Conservation (phyloP, 768 basidiomycete genomes). For the Lentinula lateritia region DNA sequence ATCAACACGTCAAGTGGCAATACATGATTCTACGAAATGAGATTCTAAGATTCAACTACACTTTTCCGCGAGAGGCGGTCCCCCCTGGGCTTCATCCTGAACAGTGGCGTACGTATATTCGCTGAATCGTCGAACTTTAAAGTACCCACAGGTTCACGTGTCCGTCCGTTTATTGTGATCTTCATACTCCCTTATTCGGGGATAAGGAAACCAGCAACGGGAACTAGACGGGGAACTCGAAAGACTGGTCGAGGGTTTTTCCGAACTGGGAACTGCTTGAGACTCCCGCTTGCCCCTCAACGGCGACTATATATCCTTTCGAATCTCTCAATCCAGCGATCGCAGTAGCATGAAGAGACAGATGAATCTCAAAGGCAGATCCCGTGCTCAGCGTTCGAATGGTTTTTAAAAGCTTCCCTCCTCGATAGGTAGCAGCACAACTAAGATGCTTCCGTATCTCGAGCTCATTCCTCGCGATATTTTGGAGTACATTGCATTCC, state of each 20-base stretch:
- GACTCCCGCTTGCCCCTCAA: neutral
- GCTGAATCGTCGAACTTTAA: neutral
- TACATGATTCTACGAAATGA: neutral
- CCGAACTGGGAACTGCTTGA: neutral
- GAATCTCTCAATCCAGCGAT: constrained; percentile 2
- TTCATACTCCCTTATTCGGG: constrained; percentile 1
- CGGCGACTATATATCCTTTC: constrained; percentile 1
- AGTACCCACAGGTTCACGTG: neutral
- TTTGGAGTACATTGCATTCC: constrained; percentile 49
- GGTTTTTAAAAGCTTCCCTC: constrained; percentile 12
- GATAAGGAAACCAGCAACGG: neutral
- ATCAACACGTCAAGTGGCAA: constrained; percentile 1
- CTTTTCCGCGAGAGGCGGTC: neutral
- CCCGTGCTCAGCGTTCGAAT: constrained; percentile 10
- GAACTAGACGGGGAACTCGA: neutral
- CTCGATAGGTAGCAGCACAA: neutral
- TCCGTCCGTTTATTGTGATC: neutral
- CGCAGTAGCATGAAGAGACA: neutral
- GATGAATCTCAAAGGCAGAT: neutral
- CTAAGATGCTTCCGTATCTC: constrained; percentile 38
- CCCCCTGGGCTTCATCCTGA: neutral
- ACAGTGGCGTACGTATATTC: neutral
- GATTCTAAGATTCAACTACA: neutral
- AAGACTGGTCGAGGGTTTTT: neutral
- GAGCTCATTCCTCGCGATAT: constrained; percentile 51